Percentiles rank a stretch among this genome's conserved stretches.
Conservation (phyloP, 2,329 filamentous ascomycete species). For the Epichloe amarillans region DNA sequence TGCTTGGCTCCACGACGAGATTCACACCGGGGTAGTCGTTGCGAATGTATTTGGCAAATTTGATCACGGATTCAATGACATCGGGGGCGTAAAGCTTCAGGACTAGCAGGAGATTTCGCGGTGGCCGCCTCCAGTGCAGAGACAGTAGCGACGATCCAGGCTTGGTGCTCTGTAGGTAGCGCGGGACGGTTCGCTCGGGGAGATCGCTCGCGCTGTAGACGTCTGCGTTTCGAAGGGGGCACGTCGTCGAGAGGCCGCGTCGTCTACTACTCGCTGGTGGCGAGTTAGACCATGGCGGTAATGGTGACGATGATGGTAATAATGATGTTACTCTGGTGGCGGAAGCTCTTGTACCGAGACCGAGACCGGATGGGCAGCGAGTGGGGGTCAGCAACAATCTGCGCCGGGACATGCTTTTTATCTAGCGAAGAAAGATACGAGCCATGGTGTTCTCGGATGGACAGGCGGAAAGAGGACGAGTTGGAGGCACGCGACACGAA, state of each 20-base stretch:
- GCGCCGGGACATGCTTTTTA: constrained; percentile 9
- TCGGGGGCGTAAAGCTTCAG: constrained; percentile 43
- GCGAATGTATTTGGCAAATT: constrained; percentile 58
- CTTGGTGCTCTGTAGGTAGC: constrained; percentile 27
- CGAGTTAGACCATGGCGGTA: neutral
- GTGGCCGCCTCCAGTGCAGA: constrained; percentile 40
- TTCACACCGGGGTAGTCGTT: constrained; percentile 69
- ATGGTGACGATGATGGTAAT: neutral
- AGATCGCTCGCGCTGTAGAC: constrained; percentile 20
- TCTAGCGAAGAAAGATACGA: neutral
- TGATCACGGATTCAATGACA: constrained; percentile 37
- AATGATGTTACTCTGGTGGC: neutral
- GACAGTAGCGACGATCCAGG: constrained; percentile 40
- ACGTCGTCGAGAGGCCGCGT: constrained; percentile 37
- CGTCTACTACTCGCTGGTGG: constrained; percentile 1
- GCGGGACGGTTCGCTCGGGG: constrained; percentile 21
- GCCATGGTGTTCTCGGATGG: neutral
- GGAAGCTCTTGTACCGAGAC: neutral
- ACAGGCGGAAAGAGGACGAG: neutral
- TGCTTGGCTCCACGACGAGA: constrained; percentile 67
- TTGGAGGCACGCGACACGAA: neutral
- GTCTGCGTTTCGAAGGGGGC: constrained; percentile 20
- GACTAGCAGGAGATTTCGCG: constrained; percentile 43
- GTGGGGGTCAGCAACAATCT: constrained; percentile 1
- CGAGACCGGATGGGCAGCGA: neutral